Percentiles rank a stretch among this genome's conserved stretches.
Evolutionary conservation across 208 protist species (phyloP).

Genomic region (Cochliopodium minus): DNA sequence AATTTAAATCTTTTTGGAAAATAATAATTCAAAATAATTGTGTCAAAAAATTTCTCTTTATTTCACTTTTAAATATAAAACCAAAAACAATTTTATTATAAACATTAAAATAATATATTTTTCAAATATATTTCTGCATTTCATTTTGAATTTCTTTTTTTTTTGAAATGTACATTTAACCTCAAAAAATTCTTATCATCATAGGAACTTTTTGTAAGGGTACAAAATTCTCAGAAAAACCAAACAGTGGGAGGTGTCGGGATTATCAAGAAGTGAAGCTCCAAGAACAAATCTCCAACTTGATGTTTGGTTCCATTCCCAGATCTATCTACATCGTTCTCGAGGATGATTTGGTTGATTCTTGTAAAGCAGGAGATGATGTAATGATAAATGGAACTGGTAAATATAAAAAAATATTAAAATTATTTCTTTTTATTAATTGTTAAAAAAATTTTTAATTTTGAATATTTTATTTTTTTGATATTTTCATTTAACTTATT

Average conservation of each 20-base stretch:
- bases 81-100: too few relatives aligned
- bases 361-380: slow-evolving; percentile 54
- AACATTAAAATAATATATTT: too few relatives aligned
- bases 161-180: slow-evolving; percentile 8
- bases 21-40: too few relatives aligned
- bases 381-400: slow-evolving; percentile 31
- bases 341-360: slow-evolving; percentile 49
- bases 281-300: slow-evolving; percentile 41
- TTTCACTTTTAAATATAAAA: too few relatives aligned
- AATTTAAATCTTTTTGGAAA: too few relatives aligned
- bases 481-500: too few relatives aligned
- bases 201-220: slow-evolving; percentile 21
- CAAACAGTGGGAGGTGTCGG: slow-evolving; percentile 9
- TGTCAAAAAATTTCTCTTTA: too few relatives aligned
- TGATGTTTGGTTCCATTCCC: slow-evolving; percentile 40
- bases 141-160: background rate
- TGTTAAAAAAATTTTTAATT: background rate
- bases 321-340: slow-evolving; percentile 37
- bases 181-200: slow-evolving; percentile 6
- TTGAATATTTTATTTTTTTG: background rate
- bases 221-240: background rate
- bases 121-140: too few relatives aligned
- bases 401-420: slow-evolving; percentile 22
- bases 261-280: slow-evolving; percentile 53
- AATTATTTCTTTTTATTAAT: slow-evolving; percentile 13